Evolutionary conservation across 768 basidiomycete species (phyloP).

Genomic region (Vishniacozyma victoriae): DNA sequence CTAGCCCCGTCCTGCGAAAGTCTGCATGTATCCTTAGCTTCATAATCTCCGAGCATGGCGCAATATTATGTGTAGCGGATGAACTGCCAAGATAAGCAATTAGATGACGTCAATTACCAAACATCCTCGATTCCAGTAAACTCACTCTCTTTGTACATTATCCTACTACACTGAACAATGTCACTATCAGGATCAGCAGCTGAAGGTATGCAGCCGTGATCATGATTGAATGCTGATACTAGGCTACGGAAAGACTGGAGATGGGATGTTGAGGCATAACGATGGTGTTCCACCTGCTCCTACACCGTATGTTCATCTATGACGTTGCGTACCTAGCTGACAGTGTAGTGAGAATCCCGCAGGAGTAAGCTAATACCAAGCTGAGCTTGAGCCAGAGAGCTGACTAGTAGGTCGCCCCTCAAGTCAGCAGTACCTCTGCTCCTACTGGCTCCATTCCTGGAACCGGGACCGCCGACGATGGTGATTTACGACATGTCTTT

Average conservation of each 20-base stretch:
- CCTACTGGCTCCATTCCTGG: conserved; percentile 37
- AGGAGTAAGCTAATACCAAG: conserved; percentile 25
- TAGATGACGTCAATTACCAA: too few relatives aligned
- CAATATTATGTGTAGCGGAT: too few relatives aligned
- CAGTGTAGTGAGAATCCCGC: conserved; percentile 41
- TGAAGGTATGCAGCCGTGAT: conserved; percentile 13
- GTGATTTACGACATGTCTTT: conserved; percentile 38
- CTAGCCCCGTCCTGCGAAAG: too few relatives aligned
- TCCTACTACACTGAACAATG: conserved; percentile 20
- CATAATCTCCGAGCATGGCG: too few relatives aligned
- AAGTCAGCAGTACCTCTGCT: conserved; percentile 19
- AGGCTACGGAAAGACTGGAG: conserved; percentile 36
- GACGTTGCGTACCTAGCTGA: conserved; percentile 1
- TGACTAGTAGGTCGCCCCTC: conserved; percentile 27
- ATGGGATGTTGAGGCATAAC: conserved; percentile 27
- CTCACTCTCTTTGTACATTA: too few relatives aligned
- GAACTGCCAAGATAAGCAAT: too few relatives aligned
- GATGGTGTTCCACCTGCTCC: conserved; percentile 31
- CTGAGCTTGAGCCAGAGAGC: not conserved
- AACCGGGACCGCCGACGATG: conserved; percentile 32
- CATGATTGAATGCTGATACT: not conserved
- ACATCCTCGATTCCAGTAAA: too few relatives aligned
- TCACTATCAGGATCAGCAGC: conserved; percentile 34
- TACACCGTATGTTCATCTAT: conserved; percentile 22
- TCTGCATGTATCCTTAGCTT: too few relatives aligned